Conservation (phyloP, 306 rosid species). For the Castanea mollissima region DNA sequence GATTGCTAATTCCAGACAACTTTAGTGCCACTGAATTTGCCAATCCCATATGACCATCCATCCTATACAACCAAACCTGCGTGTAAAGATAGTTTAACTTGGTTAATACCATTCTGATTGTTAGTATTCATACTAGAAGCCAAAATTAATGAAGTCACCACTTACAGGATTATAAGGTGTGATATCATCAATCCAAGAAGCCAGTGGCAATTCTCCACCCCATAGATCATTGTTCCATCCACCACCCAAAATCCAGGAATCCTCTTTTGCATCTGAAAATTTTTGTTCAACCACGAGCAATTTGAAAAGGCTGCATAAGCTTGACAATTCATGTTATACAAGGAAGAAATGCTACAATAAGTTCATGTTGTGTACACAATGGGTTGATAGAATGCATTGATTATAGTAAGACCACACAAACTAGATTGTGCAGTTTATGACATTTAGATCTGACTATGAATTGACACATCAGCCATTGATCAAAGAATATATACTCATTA, state of each 20-base stretch:
- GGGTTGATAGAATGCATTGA: background rate
- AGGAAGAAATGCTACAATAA: background rate
- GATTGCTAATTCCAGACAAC: slow-evolving; percentile 60
- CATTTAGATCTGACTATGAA: slow-evolving; percentile 3
- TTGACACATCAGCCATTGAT: slow-evolving; percentile 6
- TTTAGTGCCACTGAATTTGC: slow-evolving; percentile 68
- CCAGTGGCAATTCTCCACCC: slow-evolving; percentile 81
- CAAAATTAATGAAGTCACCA: slow-evolving; percentile 12
- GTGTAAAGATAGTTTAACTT: slow-evolving; percentile 10
- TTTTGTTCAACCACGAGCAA: background rate
- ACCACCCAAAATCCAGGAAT: slow-evolving; percentile 92
- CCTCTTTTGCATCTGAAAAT: slow-evolving; percentile 54
- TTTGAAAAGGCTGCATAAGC: background rate
- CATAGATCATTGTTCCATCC: slow-evolving; percentile 92
- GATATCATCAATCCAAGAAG: slow-evolving; percentile 73
- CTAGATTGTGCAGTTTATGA: background rate
- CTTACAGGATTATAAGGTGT: slow-evolving; percentile 81
- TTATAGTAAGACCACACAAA: background rate
- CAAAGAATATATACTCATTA: background rate
- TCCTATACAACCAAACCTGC: slow-evolving; percentile 80
- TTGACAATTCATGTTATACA: background rate
- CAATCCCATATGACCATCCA: slow-evolving; percentile 85
- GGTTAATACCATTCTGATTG: background rate
- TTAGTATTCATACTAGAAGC: slow-evolving; percentile 8
- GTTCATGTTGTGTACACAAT: background rate